Conservation (phyloP, 108 stramenopile species). For the Chaetoceros tenuissimus region DNA sequence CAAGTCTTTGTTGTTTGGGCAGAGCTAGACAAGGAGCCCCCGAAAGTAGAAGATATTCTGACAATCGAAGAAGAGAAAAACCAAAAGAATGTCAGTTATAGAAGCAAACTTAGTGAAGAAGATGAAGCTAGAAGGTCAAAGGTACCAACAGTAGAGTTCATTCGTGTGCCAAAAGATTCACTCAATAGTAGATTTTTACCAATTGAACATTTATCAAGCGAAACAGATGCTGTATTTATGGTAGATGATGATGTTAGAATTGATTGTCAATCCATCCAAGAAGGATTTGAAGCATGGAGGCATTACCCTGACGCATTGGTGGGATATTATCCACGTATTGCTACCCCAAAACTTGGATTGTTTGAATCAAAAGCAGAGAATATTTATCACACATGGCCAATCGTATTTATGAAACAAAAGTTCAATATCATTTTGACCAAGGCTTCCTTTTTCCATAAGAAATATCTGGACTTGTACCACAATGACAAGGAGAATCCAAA, state of each 20-base stretch:
- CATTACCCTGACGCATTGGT: conserved; percentile 38
- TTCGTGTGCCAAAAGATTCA: conserved; percentile 33
- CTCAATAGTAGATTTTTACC: conserved; percentile 54
- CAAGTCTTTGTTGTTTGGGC: conserved; percentile 56
- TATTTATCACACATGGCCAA: conserved; percentile 42
- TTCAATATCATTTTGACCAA: conserved; percentile 56
- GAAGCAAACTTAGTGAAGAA: background rate
- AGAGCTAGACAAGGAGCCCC: conserved; percentile 15
- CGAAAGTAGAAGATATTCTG: conserved; percentile 7
- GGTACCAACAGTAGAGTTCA: conserved; percentile 18
- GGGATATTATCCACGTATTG: conserved; percentile 53
- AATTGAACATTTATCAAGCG: conserved; percentile 15
- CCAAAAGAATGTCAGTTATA: background rate
- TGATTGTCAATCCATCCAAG: conserved; percentile 22
- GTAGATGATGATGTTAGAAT: conserved; percentile 60
- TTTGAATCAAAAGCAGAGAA: conserved; percentile 2
- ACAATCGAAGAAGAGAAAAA: background rate
- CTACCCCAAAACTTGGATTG: conserved; percentile 10
- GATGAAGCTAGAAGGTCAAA: background rate
- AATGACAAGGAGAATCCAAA: conserved; percentile 19
- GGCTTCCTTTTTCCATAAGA: conserved; percentile 42
- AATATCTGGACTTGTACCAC: conserved; percentile 37
- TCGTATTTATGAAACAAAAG: conserved; percentile 24
- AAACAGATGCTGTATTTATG: conserved; percentile 39
- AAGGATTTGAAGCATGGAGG: conserved; percentile 36